Evolutionary conservation across 305 asterid genomes (phyloP).

Genomic region (Euphrasia arctica): DNA sequence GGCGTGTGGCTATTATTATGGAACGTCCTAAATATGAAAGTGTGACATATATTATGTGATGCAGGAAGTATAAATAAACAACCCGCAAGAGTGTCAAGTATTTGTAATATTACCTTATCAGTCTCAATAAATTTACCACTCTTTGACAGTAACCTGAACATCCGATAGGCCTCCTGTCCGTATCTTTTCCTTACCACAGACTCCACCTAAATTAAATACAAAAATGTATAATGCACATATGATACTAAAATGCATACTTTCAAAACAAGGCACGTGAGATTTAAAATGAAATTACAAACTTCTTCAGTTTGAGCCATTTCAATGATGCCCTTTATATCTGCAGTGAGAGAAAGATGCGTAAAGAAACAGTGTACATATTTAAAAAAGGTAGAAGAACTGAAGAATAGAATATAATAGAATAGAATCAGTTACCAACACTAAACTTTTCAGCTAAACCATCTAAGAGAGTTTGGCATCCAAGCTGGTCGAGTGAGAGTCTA

Average conservation of each 20-base stretch:
- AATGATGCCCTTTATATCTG: slow-evolving; percentile 74
- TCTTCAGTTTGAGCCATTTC: slow-evolving; percentile 81
- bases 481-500: slow-evolving; percentile 55
- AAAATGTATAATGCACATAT: slow-evolving; percentile 11
- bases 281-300: slow-evolving; percentile 36
- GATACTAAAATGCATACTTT: slow-evolving; percentile 10
- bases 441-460: slow-evolving; percentile 49
- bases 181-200: slow-evolving; percentile 73
- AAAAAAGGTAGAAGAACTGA: slow-evolving; percentile 18
- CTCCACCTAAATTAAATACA: slow-evolving; percentile 58
- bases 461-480: slow-evolving; percentile 54
- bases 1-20: no score
- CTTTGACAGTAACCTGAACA: slow-evolving; percentile 69
- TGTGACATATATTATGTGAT: no score
- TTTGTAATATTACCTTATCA: slow-evolving; percentile 58
- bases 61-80: neutral
- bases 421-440: slow-evolving; percentile 57
- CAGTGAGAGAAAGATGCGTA: slow-evolving; percentile 24
- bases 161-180: slow-evolving; percentile 80
- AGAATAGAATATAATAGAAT: slow-evolving; percentile 18
- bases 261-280: slow-evolving; percentile 19
- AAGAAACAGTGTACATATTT: slow-evolving; percentile 14
- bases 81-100: neutral
- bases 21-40: no score
- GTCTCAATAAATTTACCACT: slow-evolving; percentile 51